A percentile compares a stretch with the other conserved stretches of the same genome.
These are phyloP conservation scores for Phytophthora quininea DNA, from an alignment of 352 stramenopile genomes.

Conservation along the genomic window DNA sequence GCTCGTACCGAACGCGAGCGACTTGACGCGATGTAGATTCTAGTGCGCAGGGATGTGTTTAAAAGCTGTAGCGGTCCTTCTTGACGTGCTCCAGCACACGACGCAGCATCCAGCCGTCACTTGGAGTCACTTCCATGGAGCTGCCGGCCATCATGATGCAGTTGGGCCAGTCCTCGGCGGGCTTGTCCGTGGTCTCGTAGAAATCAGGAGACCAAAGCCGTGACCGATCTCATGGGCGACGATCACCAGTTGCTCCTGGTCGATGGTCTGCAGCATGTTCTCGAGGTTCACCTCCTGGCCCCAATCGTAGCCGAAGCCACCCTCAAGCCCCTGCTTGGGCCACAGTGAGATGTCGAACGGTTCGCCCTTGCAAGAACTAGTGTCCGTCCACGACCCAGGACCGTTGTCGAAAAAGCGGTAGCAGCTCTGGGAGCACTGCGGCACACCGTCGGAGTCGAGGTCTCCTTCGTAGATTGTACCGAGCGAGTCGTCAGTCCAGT, in stretches of 20 bases:
- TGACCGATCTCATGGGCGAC: conserved; percentile 40
- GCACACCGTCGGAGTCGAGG: neutral
- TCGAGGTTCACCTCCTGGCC: conserved; percentile 15
- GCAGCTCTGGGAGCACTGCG: neutral
- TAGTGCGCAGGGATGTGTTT: neutral
- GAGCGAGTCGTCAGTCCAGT: neutral
- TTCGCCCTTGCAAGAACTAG: neutral
- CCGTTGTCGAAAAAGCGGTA: neutral
- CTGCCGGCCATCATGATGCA: conserved; percentile 17
- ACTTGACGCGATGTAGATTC: neutral
- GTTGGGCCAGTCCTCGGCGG: conserved; percentile 1
- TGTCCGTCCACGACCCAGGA: neutral
- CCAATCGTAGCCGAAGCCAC: conserved; percentile 6
- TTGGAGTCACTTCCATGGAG: conserved; percentile 1
- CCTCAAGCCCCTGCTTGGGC: conserved; percentile 18
- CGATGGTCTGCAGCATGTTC: neutral
- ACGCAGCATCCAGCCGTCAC: conserved; percentile 7
- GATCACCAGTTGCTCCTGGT: conserved; percentile 14
- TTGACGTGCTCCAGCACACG: conserved; percentile 6
- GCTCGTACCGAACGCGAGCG: neutral
- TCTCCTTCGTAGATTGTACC: neutral
- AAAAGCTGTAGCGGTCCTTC: conserved; percentile 12
- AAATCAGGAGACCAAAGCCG: conserved; percentile 12
- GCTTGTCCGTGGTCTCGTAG: conserved; percentile 9
- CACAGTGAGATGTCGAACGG: conserved; percentile 35